These are phyloP conservation scores for Aspergillus taichungensis DNA, from an alignment of 495 filamentous ascomycete species.

Conservation along the genomic window DNA sequence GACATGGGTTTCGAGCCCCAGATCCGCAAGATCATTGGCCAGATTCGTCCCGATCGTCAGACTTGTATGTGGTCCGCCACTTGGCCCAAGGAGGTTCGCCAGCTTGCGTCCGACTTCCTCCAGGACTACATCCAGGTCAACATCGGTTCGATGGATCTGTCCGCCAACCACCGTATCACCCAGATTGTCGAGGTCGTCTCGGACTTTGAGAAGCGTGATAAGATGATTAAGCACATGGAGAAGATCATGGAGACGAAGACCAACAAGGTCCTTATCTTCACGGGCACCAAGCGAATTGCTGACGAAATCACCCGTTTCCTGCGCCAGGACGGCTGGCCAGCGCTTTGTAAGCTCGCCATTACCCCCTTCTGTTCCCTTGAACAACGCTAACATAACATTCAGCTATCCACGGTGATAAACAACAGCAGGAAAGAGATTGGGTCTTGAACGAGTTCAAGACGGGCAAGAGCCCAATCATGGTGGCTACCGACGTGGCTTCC, in stretches of 20 bases:
- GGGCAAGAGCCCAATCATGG: conserved; percentile 79
- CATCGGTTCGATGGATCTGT: conserved; percentile 92
- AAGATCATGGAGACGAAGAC: conserved; percentile 93
- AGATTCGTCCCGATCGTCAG: conserved; percentile 97
- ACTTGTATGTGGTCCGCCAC: conserved; percentile 99
- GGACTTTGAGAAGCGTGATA: conserved; percentile 95
- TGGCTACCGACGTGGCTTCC: conserved; percentile 95
- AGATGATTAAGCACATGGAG: conserved; percentile 95
- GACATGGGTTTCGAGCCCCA: conserved; percentile 99
- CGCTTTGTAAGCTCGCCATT: conserved; percentile 64
- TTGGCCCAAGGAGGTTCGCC: conserved; percentile 98
- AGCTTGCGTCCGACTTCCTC: conserved; percentile 89
- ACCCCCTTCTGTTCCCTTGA: background rate
- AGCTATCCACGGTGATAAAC: conserved; percentile 99
- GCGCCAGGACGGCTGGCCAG: conserved; percentile 97
- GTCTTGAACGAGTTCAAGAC: conserved; percentile 99
- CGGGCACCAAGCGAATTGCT: conserved; percentile 95
- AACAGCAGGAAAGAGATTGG: conserved; percentile 99
- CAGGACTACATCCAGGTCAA: conserved; percentile 98
- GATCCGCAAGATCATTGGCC: conserved; percentile 93
- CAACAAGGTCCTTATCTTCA: conserved; percentile 94
- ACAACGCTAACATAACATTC: conserved; percentile 34
- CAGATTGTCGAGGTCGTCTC: conserved; percentile 94
- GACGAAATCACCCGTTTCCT: conserved; percentile 98
- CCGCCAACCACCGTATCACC: conserved; percentile 96